Evolutionary conservation across 352 stramenopile genomes (phyloP).

Genomic region (Pythium plurisporium): DNA sequence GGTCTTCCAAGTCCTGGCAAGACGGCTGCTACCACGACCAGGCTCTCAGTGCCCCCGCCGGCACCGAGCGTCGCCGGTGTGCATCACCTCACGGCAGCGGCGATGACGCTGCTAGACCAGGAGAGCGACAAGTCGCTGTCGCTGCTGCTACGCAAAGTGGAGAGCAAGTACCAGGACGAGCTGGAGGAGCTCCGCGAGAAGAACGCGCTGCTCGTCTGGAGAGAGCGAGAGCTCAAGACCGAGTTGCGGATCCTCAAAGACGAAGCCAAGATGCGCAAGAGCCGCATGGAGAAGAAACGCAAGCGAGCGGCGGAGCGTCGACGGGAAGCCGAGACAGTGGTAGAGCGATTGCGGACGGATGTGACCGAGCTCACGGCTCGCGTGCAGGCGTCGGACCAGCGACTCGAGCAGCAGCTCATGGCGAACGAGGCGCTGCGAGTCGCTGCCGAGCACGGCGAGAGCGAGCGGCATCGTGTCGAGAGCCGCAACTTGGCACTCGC

Average conservation of each 20-base stretch:
- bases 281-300: conserved; percentile 70
- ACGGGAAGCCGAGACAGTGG: conserved; percentile 47
- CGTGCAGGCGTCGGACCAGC: conserved; percentile 1
- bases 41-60: neutral
- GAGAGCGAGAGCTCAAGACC: conserved; percentile 70
- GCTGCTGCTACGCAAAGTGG: conserved; percentile 66
- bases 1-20: neutral
- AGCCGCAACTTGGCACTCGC: conserved; percentile 42
- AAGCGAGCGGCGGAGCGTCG: conserved; percentile 54
- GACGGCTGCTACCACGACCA: too few relatives aligned
- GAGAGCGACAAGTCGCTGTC: conserved; percentile 49
- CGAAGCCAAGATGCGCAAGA: conserved; percentile 61
- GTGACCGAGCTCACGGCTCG: conserved; percentile 13
- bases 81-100: neutral
- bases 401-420: conserved; percentile 18
- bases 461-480: conserved; percentile 41
- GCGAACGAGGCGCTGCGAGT: conserved; percentile 24
- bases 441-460: conserved; percentile 23
- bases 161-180: conserved; percentile 79
- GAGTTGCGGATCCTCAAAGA: conserved; percentile 53
- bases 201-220: conserved; percentile 61
- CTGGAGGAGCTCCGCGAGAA: conserved; percentile 67
- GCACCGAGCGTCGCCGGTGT: neutral
- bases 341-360: conserved; percentile 41
- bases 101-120: conserved; percentile 5